phyloP scores from a whole-genome alignment of 208 protist species.

The Crithidia sp. region DNA sequence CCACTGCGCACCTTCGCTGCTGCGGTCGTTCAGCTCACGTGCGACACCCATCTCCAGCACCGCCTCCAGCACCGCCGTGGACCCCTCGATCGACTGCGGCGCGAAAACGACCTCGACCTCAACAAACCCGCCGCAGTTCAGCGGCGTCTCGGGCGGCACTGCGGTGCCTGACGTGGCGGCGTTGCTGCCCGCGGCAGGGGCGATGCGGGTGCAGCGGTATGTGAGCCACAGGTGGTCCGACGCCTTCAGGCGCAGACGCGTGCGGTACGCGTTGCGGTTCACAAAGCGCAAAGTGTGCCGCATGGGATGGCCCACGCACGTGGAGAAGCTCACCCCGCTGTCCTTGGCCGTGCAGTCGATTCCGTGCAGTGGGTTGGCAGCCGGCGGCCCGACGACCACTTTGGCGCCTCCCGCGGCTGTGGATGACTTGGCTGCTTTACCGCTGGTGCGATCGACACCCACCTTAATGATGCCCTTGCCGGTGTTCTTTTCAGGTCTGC shows the following conservation, averaged over 20 bases:
- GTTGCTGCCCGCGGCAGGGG: slow-evolving; percentile 38
- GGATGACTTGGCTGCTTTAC: slow-evolving; percentile 2
- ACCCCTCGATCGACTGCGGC: slow-evolving; percentile 44
- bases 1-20: slow-evolving; percentile 75
- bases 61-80: slow-evolving; percentile 47
- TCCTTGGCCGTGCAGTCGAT: slow-evolving; percentile 66
- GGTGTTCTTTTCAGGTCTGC: not conserved
- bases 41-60: slow-evolving; percentile 72
- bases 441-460: not conserved
- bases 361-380: slow-evolving; percentile 10
- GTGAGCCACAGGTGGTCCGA: slow-evolving; percentile 76
- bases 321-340: slow-evolving; percentile 40
- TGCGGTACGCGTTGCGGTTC: slow-evolving; percentile 62
- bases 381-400: not conserved
- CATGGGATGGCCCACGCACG: slow-evolving; percentile 35
- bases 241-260: slow-evolving; percentile 64
- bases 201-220: slow-evolving; percentile 55
- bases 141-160: slow-evolving; percentile 32
- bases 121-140: slow-evolving; percentile 84
- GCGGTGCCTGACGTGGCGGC: slow-evolving; percentile 1
- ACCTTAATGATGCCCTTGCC: not conserved
- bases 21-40: slow-evolving; percentile 76
- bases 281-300: slow-evolving; percentile 66
- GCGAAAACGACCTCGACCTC: slow-evolving; percentile 77
- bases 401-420: not conserved